Base-by-base conservation (phyloP, 139 green algal species). In the Chlorella sorokiniana region DNA sequence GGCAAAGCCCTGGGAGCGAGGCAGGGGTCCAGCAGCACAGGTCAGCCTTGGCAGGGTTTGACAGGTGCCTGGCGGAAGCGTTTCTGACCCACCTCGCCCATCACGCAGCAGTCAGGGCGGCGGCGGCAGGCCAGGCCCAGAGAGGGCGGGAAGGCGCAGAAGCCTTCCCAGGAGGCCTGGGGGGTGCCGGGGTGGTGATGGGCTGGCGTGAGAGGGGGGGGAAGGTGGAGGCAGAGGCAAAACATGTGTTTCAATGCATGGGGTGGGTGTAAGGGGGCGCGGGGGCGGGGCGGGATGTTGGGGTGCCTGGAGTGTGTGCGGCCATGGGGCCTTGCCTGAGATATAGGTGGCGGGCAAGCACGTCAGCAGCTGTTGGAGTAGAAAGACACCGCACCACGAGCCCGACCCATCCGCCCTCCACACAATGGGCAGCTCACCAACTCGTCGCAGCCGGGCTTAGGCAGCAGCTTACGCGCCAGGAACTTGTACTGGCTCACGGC, bases 401-500 rank as follows among this genome's bases (percentile, higher is more conserved):
- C 59, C 3, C 25, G 25, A 25, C 59, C 35, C 27, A 25, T 16
- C 16, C 16, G 14, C 54, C 54, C 5, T 23, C 18, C 9, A 8
- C 59, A 35, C 23, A 25, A 65, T n/a, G n/a, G n/a, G 14, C 25
- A 29, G 3, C 59, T 65, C 59, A 71, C 64, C 64, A 71, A 20
- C 14, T 71, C 8, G 0, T 1, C 64, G 37, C 64, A 71, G 22
- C 48, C 64, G 18, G 64, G 64, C 35, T 37, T 37, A 0, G 64
- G 37, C 23, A 27, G 37, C 35, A 44, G 45, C 16, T 22, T 71
- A 20, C 37, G 37, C 37, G 20, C 22, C 35, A 71, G n/a, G 64
- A 35, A 25, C 64, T 71, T 71, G 37, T 71, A 71, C 35, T 44
- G 37, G 64, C 64, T 71, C 31, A 83, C 41, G n/a, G 63, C 63